Conservation (phyloP, 371 early-diverging fungal genomes). For the Gilbertella persicaria region DNA sequence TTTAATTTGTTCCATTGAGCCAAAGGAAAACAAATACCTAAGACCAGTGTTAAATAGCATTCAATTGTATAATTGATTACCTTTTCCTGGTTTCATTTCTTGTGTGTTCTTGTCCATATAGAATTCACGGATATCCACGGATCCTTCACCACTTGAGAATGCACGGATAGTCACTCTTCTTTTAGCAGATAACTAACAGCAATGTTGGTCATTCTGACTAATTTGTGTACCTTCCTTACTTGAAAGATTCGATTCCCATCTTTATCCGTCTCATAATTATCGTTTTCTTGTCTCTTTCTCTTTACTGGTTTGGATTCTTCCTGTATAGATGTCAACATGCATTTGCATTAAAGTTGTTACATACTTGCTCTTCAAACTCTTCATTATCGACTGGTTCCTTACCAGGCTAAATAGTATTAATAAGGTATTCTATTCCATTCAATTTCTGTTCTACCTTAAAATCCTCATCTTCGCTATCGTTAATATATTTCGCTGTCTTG, state of each 20-base stretch:
- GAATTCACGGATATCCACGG: constrained; percentile 31
- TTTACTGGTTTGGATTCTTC: neutral
- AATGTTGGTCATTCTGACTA: too few relatives aligned
- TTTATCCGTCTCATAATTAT: neutral
- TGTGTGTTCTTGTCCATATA: constrained; percentile 17
- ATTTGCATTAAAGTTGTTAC: too few relatives aligned
- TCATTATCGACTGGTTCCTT: constrained; percentile 4
- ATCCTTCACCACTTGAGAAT: constrained; percentile 17
- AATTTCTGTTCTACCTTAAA: constrained; percentile 12
- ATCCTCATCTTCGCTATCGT: constrained; percentile 9
- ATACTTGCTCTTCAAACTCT: constrained; percentile 9
- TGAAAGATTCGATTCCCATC: constrained; percentile 2
- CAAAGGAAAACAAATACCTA: constrained; percentile 28
- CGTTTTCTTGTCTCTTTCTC: neutral
- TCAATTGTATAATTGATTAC: constrained; percentile 1
- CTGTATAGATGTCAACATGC: too few relatives aligned
- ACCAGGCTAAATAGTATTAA: neutral
- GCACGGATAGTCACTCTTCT: constrained; percentile 24
- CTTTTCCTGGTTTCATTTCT: constrained; percentile 27
- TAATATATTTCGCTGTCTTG: constrained; percentile 4
- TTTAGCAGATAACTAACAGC: constrained; percentile 21
- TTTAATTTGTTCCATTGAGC: constrained; percentile 28
- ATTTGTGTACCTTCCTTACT: neutral
- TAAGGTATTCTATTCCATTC: neutral
- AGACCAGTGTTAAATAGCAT: neutral